phyloP scores from a whole-genome alignment of 1,284 basidiomycete species.

The Cystobasidium pallidum region DNA sequence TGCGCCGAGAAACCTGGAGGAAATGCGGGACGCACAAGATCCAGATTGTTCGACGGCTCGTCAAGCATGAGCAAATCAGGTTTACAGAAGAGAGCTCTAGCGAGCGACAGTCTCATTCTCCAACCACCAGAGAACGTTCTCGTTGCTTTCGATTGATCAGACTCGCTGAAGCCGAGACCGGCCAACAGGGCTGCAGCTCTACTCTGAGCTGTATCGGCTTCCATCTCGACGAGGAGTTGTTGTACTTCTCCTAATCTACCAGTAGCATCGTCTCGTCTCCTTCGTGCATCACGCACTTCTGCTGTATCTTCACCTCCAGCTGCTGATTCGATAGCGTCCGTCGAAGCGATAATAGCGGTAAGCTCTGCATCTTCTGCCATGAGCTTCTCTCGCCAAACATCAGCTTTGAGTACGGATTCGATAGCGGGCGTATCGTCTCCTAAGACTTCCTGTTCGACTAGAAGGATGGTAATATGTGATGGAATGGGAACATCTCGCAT shows the following conservation, averaged over 20 bases:
- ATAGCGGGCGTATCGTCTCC: constrained; percentile 93
- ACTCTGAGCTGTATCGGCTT: constrained; percentile 93
- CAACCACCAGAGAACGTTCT: constrained; percentile 92
- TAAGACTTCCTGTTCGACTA: constrained; percentile 96
- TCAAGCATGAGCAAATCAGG: constrained; percentile 74
- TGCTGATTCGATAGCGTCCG: constrained; percentile 56
- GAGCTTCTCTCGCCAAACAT: constrained; percentile 91
- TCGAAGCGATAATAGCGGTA: constrained; percentile 69
- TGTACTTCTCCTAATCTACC: constrained; percentile 89
- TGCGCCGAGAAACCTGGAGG: not conserved
- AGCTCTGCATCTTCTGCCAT: constrained; percentile 76
- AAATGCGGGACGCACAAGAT: constrained; percentile 58
- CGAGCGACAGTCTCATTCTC: constrained; percentile 64
- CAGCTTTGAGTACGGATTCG: constrained; percentile 92
- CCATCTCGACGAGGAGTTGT: constrained; percentile 89
- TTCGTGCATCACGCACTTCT: constrained; percentile 66
- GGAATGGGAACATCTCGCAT: constrained; percentile 81
- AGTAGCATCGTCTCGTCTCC: constrained; percentile 76
- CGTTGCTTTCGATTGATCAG: constrained; percentile 80
- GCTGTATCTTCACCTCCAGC: constrained; percentile 68
- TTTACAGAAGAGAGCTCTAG: constrained; percentile 86
- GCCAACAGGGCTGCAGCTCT: constrained; percentile 87
- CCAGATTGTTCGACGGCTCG: constrained; percentile 95
- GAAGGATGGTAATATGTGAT: constrained; percentile 90
- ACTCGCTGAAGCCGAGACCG: constrained; percentile 87